These are phyloP conservation scores for Cryphonectria naterciae DNA, from an alignment of 2,329 filamentous ascomycete species.

Conservation along the genomic window DNA sequence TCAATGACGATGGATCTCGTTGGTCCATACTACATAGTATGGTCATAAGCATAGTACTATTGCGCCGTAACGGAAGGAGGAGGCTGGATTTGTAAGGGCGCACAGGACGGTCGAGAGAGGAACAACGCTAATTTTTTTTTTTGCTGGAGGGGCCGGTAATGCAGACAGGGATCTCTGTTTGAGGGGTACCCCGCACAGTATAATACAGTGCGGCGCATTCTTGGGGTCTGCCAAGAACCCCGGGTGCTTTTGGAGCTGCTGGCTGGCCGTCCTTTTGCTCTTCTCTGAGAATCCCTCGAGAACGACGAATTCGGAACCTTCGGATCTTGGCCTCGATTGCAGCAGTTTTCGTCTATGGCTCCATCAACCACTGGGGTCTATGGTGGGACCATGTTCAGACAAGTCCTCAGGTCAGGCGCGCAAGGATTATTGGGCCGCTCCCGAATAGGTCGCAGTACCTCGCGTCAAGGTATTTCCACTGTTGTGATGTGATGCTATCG, in stretches of 20 bases:
- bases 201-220: not conserved
- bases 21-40: not conserved
- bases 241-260: not conserved
- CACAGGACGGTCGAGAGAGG: too few species aligned
- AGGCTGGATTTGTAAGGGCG: constrained; percentile 5
- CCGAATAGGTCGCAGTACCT: constrained; percentile 4
- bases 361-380: not conserved
- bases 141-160: not conserved
- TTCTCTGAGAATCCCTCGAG: not conserved
- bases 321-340: constrained; percentile 7
- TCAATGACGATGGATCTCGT: not conserved
- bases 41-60: not conserved
- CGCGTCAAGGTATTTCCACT: not conserved
- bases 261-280: not conserved
- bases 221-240: constrained; percentile 3
- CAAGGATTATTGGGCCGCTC: not conserved
- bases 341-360: not conserved
- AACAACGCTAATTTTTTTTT: not conserved
- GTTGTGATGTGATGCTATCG: not conserved
- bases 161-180: not conserved
- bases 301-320: constrained; percentile 12
- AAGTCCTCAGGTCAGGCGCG: not conserved
- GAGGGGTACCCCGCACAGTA: constrained; percentile 9
- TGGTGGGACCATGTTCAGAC: not conserved
- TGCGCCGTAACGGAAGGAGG: not conserved